These are phyloP conservation scores for Backusella tuberculispora DNA, from an alignment of 192 early-diverging fungal species.

Conservation along the genomic window DNA sequence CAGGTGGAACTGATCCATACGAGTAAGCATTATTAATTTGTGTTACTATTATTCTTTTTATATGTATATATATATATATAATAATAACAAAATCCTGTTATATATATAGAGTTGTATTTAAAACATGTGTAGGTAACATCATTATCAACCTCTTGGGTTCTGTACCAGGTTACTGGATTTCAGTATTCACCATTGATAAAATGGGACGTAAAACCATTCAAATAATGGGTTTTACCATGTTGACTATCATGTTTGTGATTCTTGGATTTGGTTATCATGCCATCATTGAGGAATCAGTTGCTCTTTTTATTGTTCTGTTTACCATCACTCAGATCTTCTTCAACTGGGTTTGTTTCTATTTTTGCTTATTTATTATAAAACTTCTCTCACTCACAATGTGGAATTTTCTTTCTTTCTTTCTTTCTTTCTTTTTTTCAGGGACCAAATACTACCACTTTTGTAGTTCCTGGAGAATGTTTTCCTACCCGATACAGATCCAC, in stretches of 20 bases:
- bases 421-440: conserved; percentile 45
- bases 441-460: conserved; percentile 91
- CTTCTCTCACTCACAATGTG: too few relatives aligned
- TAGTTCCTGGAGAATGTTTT: conserved; percentile 83
- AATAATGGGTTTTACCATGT: conserved; percentile 81
- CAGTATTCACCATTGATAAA: conserved; percentile 87
- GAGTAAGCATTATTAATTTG: conserved; percentile 3
- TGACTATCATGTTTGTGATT: conserved; percentile 76
- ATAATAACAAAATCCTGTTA: not conserved
- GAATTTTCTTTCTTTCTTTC: not conserved
- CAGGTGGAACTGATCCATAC: conserved; percentile 42
- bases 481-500: conserved; percentile 84
- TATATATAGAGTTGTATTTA: conserved; percentile 59
- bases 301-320: conserved; percentile 68
- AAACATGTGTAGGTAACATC: conserved; percentile 85
- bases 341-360: conserved; percentile 64
- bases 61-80: too few relatives aligned
- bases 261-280: conserved; percentile 73
- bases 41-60: too few relatives aligned
- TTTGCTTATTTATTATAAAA: not conserved
- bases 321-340: conserved; percentile 77
- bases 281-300: conserved; percentile 60
- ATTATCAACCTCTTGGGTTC: conserved; percentile 86
- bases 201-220: conserved; percentile 94
- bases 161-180: conserved; percentile 96